A percentile compares a stretch with the other conserved stretches of the same genome.
Conservation (phyloP, 176 grass and related monocot genomes). For the Rhynchospora pubera region DNA sequence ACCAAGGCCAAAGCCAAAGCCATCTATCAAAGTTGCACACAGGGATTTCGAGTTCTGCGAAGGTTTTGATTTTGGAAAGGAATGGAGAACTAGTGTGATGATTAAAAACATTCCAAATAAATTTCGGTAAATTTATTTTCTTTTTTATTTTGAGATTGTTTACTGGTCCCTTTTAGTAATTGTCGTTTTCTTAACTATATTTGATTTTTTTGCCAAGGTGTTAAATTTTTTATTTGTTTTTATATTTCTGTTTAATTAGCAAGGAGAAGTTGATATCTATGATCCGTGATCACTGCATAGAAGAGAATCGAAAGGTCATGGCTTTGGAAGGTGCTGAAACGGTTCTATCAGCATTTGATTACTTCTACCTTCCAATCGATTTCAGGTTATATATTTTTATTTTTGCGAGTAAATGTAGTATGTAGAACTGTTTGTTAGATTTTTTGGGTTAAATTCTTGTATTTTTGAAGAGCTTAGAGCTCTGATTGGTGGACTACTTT, state of each 20-base stretch:
- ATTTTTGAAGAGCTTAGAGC: background rate
- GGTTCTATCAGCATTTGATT: slow-evolving; percentile 42
- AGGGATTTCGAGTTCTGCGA: background rate
- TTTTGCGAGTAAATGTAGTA: background rate
- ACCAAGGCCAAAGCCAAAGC: background rate
- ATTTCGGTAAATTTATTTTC: slow-evolving; percentile 17
- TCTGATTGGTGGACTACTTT: background rate
- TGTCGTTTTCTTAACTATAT: no score
- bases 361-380: slow-evolving; percentile 55
- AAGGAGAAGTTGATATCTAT: slow-evolving; percentile 25
- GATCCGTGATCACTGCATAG: slow-evolving; percentile 34
- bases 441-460: background rate
- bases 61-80: background rate
- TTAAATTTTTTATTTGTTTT: background rate
- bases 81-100: slow-evolving; percentile 34
- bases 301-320: slow-evolving; percentile 25
- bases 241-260: slow-evolving; percentile 18
- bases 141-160: no score
- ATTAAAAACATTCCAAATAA: slow-evolving; percentile 44
- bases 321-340: background rate
- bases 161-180: no score
- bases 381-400: slow-evolving; percentile 25
- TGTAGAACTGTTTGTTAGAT: background rate
- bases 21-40: background rate
- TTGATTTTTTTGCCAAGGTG: no score